Evolutionary conservation across 2,329 filamentous ascomycete genomes (phyloP).

Genomic region (Diaporthe citrichinensis): DNA sequence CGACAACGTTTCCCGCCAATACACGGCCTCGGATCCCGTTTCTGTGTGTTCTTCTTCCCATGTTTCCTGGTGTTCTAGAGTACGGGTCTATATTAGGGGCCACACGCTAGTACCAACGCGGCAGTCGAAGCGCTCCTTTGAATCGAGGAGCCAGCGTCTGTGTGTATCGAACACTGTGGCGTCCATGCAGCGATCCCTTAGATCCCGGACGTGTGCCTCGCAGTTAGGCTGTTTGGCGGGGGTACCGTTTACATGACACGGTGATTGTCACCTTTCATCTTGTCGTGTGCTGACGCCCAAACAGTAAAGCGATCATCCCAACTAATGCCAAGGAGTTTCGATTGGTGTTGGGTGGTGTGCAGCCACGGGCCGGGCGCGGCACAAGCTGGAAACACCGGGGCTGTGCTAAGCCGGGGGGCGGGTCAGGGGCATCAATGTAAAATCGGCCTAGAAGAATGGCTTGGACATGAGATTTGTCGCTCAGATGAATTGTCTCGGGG

Average conservation of each 20-base stretch:
- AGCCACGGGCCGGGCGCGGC: conserved; percentile 24
- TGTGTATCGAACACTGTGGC: conserved; percentile 30
- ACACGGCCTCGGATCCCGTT: conserved; percentile 21
- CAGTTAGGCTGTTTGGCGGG: background rate
- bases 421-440: conserved; percentile 9
- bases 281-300: conserved; percentile 11
- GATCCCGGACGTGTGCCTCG: background rate
- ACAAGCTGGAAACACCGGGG: conserved; percentile 24
- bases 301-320: conserved; percentile 19
- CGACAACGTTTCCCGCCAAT: conserved; percentile 14
- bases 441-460: conserved; percentile 14
- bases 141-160: conserved; percentile 29
- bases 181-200: conserved; percentile 13
- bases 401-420: conserved; percentile 10
- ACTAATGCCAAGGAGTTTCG: conserved; percentile 25
- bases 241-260: conserved; percentile 17
- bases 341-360: conserved; percentile 19
- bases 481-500: conserved; percentile 31
- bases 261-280: conserved; percentile 23
- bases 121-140: conserved; percentile 27
- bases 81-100: conserved; percentile 19
- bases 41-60: background rate
- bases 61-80: conserved; percentile 27
- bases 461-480: conserved; percentile 6
- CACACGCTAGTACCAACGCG: background rate